A percentile compares a stretch with the other conserved stretches of the same genome.
Conservation (phyloP, 768 basidiomycete genomes). For the Austroboletus eburneus region DNA sequence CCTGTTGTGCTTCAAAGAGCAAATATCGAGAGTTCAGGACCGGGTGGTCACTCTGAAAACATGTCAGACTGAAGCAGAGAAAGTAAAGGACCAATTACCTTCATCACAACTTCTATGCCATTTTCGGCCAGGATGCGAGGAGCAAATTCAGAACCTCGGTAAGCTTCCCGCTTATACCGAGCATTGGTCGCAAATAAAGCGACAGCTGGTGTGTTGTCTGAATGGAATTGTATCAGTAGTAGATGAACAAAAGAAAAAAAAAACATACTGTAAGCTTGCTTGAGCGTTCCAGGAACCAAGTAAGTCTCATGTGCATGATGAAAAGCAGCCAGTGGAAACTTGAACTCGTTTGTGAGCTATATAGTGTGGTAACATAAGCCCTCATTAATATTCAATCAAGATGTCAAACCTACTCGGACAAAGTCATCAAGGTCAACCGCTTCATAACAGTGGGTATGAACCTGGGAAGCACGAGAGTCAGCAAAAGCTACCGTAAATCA, state of each 20-base stretch:
- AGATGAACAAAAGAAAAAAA: background rate
- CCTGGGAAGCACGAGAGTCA: slow-evolving; percentile 12
- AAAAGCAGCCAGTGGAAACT: slow-evolving; percentile 76
- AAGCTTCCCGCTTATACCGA: slow-evolving; percentile 60
- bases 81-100: slow-evolving; percentile 35
- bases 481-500: background rate
- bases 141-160: slow-evolving; percentile 62
- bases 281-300: slow-evolving; percentile 79
- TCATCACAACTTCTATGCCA: slow-evolving; percentile 58
- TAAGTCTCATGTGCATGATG: slow-evolving; percentile 90
- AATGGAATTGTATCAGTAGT: background rate
- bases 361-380: slow-evolving; percentile 1
- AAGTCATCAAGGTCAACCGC: slow-evolving; percentile 67
- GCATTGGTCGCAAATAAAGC: slow-evolving; percentile 82
- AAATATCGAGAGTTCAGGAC: slow-evolving; percentile 53
- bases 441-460: slow-evolving; percentile 44
- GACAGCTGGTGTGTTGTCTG: slow-evolving; percentile 59
- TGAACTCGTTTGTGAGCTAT: slow-evolving; percentile 90
- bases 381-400: background rate
- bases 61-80: slow-evolving; percentile 4
- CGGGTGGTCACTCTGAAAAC: slow-evolving; percentile 47
- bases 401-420: slow-evolving; percentile 49
- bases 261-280: slow-evolving; percentile 51
- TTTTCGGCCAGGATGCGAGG: slow-evolving; percentile 54
- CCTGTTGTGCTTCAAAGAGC: slow-evolving; percentile 58